A percentile compares a stretch with the other conserved stretches of the same genome.
These are phyloP conservation scores for Xylaria palmicola DNA, from an alignment of 495 filamentous ascomycete species.

Conservation along the genomic window DNA sequence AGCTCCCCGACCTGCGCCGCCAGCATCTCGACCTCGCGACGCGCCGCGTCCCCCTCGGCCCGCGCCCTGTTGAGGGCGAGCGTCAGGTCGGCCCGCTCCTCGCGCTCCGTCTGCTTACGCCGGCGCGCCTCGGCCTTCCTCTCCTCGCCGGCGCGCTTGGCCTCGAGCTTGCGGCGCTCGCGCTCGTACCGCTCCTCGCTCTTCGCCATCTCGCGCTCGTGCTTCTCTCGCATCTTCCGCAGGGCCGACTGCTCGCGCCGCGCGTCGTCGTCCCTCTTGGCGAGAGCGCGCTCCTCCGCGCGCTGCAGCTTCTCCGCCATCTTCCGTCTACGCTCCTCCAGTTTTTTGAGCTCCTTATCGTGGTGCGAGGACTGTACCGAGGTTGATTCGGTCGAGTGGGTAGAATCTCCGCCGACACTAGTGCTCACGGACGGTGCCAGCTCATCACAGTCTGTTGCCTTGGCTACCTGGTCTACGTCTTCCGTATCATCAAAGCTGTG, in stretches of 20 bases:
- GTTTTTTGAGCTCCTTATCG: slow-evolving; percentile 73
- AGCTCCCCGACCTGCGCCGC: slow-evolving; percentile 60
- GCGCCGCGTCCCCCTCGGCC: slow-evolving; percentile 56
- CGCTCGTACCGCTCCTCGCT: slow-evolving; percentile 63
- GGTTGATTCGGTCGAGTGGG: slow-evolving; percentile 26
- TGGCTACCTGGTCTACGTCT: slow-evolving; percentile 25
- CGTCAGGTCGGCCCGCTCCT: slow-evolving; percentile 48
- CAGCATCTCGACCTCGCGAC: slow-evolving; percentile 61
- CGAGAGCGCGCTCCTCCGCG: slow-evolving; percentile 45
- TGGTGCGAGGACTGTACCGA: slow-evolving; percentile 44
- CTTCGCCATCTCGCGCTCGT: slow-evolving; percentile 58
- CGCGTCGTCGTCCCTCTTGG: slow-evolving; percentile 39
- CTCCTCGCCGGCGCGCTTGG: slow-evolving; percentile 58
- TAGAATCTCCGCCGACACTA: slow-evolving; percentile 15
- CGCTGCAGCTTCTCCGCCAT: slow-evolving; percentile 66
- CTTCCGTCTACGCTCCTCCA: slow-evolving; percentile 67
- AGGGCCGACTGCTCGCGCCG: slow-evolving; percentile 48
- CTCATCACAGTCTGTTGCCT: slow-evolving; percentile 23
- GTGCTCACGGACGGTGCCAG: slow-evolving; percentile 24
- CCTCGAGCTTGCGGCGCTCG: slow-evolving; percentile 62
- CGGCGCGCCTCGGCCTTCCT: slow-evolving; percentile 60
- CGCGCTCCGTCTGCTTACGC: slow-evolving; percentile 53
- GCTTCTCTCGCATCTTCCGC: slow-evolving; percentile 56
- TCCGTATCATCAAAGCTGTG: slow-evolving; percentile 28
- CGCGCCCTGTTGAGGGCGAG: slow-evolving; percentile 53